Conservation (phyloP, 768 basidiomycete genomes). For the Boletellus ananas region DNA sequence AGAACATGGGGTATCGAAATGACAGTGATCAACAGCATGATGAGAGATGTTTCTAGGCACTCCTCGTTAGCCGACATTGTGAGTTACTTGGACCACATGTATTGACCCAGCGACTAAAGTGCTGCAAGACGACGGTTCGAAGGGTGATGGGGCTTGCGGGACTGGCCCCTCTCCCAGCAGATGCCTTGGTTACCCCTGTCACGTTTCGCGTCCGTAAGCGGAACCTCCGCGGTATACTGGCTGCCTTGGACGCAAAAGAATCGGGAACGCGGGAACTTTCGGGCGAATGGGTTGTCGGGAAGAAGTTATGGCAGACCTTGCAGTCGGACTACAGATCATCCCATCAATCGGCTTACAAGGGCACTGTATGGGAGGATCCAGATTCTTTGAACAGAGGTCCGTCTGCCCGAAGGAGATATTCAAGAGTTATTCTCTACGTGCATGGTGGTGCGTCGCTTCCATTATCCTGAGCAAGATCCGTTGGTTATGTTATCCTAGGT, state of each 20-base stretch:
- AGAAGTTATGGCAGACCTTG: constrained; percentile 81
- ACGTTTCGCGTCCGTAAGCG: constrained; percentile 79
- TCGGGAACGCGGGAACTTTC: constrained; percentile 75
- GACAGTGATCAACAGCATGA: constrained; percentile 82
- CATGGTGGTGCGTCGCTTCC: constrained; percentile 69
- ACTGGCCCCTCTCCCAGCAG: constrained; percentile 81
- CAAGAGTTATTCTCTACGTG: constrained; percentile 86
- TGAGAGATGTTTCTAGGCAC: constrained; percentile 80
- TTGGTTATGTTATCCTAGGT: constrained; percentile 40
- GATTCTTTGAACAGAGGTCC: constrained; percentile 15
- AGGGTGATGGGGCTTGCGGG: constrained; percentile 74
- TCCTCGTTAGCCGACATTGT: constrained; percentile 83
- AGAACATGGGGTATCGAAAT: constrained; percentile 94
- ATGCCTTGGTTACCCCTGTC: constrained; percentile 92
- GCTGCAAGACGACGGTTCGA: constrained; percentile 45
- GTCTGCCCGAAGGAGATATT: constrained; percentile 43
- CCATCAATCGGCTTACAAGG: constrained; percentile 23
- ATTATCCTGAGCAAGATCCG: neutral
- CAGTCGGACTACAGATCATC: constrained; percentile 75
- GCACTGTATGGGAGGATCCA: constrained; percentile 13
- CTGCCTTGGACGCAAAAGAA: constrained; percentile 70
- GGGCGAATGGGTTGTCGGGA: constrained; percentile 97
- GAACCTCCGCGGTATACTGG: constrained; percentile 74
- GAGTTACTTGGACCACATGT: constrained; percentile 22
- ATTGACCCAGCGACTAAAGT: constrained; percentile 1